A percentile compares a stretch with the other conserved stretches of the same genome.
These are phyloP conservation scores for Paratrypanosoma confusum DNA, from an alignment of 208 protist species.

Conservation along the genomic window DNA sequence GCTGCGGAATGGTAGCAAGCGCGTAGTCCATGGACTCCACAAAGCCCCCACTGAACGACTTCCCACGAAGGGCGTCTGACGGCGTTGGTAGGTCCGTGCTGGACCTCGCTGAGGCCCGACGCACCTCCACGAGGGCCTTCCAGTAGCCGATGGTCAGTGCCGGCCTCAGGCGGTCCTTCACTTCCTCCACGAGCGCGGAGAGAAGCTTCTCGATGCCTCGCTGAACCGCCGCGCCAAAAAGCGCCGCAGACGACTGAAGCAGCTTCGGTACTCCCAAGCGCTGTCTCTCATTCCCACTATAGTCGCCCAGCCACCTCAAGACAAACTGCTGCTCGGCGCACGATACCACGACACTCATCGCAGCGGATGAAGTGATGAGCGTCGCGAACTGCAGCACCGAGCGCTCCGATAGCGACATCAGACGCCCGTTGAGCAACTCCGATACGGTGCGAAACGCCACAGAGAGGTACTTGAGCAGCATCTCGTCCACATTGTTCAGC, in stretches of 20 bases:
- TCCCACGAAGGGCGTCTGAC: constrained; percentile 12
- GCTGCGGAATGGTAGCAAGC: constrained; percentile 48
- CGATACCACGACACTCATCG: constrained; percentile 66
- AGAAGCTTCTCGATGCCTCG: constrained; percentile 69
- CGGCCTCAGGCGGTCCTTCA: constrained; percentile 42
- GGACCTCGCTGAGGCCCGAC: constrained; percentile 12
- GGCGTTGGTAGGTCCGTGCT: no score
- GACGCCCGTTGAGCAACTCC: constrained; percentile 51
- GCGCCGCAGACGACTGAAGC: constrained; percentile 41
- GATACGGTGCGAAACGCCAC: constrained; percentile 79
- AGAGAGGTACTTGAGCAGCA: constrained; percentile 83
- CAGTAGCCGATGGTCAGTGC: constrained; percentile 49
- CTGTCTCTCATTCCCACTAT: constrained; percentile 34
- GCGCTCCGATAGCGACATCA: constrained; percentile 22
- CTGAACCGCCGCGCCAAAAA: constrained; percentile 64
- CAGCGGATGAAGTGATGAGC: constrained; percentile 68
- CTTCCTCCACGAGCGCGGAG: constrained; percentile 35
- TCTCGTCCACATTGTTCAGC: constrained; percentile 85
- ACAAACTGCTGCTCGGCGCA: constrained; percentile 84
- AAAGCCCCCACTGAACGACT: no score
- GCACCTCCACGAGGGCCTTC: constrained; percentile 38
- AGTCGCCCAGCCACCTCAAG: constrained; percentile 60
- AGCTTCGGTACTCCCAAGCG: constrained; percentile 56
- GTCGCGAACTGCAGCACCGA: constrained; percentile 55
- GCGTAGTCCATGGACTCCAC: constrained; percentile 55